A percentile compares a stretch with the other conserved stretches of the same genome.
Evolutionary conservation across 1,284 basidiomycete species (phyloP).

Genomic region (Puccinia hordei): DNA sequence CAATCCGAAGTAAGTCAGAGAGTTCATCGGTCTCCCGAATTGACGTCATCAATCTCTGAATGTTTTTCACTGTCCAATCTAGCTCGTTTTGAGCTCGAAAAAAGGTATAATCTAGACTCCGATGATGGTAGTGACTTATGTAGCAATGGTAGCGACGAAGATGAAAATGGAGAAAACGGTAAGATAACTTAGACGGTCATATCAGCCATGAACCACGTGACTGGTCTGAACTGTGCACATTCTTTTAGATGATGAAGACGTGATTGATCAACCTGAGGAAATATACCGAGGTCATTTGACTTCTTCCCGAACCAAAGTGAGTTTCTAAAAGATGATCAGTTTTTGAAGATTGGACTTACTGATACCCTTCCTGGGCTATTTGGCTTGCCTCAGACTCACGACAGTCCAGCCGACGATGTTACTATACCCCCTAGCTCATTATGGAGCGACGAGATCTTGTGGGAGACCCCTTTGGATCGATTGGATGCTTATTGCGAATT

Average conservation of each 20-base stretch:
- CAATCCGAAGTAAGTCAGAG: slow-evolving; percentile 36
- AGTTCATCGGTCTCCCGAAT: background rate
- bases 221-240: background rate
- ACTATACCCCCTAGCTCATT: slow-evolving; percentile 38
- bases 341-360: background rate
- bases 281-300: background rate
- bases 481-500: slow-evolving; percentile 56
- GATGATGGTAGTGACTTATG: slow-evolving; percentile 32
- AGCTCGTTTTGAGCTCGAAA: slow-evolving; percentile 43
- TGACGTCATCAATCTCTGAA: background rate
- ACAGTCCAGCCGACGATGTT: slow-evolving; percentile 23
- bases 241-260: slow-evolving; percentile 42
- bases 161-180: slow-evolving; percentile 25
- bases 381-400: background rate
- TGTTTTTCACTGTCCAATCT: background rate
- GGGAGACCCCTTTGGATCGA: slow-evolving; percentile 57
- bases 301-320: slow-evolving; percentile 10
- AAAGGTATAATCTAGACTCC: slow-evolving; percentile 28
- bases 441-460: slow-evolving; percentile 57
- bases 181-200: background rate
- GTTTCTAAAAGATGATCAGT: background rate
- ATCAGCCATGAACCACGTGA: background rate
- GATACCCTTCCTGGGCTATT: background rate
- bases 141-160: slow-evolving; percentile 31
- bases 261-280: slow-evolving; percentile 23